phyloP scores from a whole-genome alignment of 2,329 filamentous ascomycete species.

The Diaporthe sp. region DNA sequence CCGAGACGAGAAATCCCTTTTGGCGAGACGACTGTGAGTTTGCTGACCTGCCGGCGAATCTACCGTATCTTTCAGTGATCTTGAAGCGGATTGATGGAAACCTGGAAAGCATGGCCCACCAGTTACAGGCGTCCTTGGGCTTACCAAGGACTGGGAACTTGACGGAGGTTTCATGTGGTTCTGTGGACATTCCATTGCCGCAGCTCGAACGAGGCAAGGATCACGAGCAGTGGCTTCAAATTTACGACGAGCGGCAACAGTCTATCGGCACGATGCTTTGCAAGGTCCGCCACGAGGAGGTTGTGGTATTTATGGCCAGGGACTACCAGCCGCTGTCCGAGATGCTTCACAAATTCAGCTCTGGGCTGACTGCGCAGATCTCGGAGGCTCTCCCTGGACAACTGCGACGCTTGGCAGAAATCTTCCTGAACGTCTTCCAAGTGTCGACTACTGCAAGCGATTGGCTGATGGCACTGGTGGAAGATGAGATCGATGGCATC shows the following conservation, averaged over 20 bases:
- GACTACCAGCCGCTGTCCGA: constrained; percentile 89
- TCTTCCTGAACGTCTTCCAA: constrained; percentile 94
- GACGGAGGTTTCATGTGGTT: constrained; percentile 72
- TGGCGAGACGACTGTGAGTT: constrained; percentile 89
- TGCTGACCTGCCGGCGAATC: constrained; percentile 76
- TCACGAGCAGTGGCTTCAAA: constrained; percentile 89
- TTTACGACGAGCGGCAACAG: constrained; percentile 82
- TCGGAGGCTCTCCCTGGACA: constrained; percentile 83
- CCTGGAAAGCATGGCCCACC: constrained; percentile 61
- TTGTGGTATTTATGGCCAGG: constrained; percentile 86
- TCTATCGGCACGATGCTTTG: constrained; percentile 87
- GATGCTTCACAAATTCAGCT: constrained; percentile 86
- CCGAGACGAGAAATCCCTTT: constrained; percentile 80
- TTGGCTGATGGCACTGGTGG: constrained; percentile 93
- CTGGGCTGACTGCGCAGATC: constrained; percentile 87
- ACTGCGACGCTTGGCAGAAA: constrained; percentile 85
- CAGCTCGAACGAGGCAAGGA: constrained; percentile 83
- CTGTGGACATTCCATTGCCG: constrained; percentile 86
- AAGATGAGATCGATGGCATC: constrained; percentile 96
- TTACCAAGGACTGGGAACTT: constrained; percentile 59
- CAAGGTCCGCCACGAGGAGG: constrained; percentile 86
- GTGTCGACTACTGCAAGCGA: constrained; percentile 87
- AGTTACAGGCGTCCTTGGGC: constrained; percentile 59
- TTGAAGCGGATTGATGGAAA: constrained; percentile 76
- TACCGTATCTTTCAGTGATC: constrained; percentile 78